Evolutionary conservation across 805 yeast genomes (phyloP), one percentile per base, ranked within the genome.

Genomic region (Tetrapisispora fleetii): DNA sequence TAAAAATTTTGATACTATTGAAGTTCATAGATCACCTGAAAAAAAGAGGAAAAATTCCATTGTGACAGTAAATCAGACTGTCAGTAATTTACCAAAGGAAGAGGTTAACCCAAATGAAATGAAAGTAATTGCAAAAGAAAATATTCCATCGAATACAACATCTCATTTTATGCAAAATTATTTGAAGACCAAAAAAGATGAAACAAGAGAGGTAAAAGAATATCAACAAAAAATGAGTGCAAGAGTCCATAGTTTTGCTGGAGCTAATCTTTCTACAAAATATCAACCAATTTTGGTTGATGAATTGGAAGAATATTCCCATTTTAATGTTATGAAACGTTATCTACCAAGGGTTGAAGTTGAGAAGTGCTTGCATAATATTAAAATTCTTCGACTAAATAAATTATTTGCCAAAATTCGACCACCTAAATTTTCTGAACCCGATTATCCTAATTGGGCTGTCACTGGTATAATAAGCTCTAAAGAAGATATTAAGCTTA

Each of bases 401-500:
- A 79, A 80, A 54, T 62, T 84, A 2, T 72, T 78, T 54, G 83
- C 87, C 1, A 79, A 81, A 53, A 79, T 89, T 1, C 54, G 62
- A 28, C 83, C 93, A 2, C 93, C 95, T 0, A 70, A 77, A 19
- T 89, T 76, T 58, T 60, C 66, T 6, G 84, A 84, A 43, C 95
- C 96, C 0, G 66, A 67, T 33, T 81, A 82, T 57, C 66, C 83
- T 3, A 89, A 90, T 59, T 89, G 88, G 84, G 81, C 82, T n/a
- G 75, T 81, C 1, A 58, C 83, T n/a, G 97, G 95, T 1, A 71
- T 85, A 2, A 69, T 90, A 0, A 68, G 79, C 4, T 58, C 62
- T 19, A 88, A 88, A 58, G 68, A 80, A 4, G 77, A 71, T 8
- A 72, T 83, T 3, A 71, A 73, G 52, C 62, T 67, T 4, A 69